phyloP scores from a whole-genome alignment of 2,329 filamentous ascomycete species.

The Cytospora schulzeri region DNA sequence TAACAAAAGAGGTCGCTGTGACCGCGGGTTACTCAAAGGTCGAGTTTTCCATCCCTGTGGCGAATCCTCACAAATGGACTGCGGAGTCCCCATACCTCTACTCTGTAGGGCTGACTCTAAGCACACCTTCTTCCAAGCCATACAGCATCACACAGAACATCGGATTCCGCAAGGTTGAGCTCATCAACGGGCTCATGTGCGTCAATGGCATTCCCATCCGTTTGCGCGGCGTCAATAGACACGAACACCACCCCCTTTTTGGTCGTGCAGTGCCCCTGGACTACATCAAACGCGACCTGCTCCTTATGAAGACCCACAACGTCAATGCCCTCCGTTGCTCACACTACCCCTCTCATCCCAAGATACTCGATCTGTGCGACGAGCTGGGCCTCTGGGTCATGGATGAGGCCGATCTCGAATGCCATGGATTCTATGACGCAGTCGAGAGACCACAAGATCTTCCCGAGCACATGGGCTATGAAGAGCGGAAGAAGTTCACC shows the following conservation, averaged over 20 bases:
- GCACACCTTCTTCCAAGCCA: conserved; percentile 27
- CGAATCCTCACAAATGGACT: conserved; percentile 66
- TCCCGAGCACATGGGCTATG: conserved; percentile 59
- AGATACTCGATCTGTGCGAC: conserved; percentile 62
- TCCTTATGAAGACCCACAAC: conserved; percentile 71
- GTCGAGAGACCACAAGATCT: conserved; percentile 54
- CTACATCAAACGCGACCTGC: conserved; percentile 62
- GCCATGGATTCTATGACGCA: conserved; percentile 56
- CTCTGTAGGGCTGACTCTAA: conserved; percentile 49
- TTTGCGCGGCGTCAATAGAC: conserved; percentile 67
- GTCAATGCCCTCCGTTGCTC: conserved; percentile 71
- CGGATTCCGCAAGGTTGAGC: conserved; percentile 66
- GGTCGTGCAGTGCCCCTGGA: conserved; percentile 66
- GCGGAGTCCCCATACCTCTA: conserved; percentile 68
- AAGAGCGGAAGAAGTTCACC: conserved; percentile 60
- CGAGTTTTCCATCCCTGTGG: conserved; percentile 49
- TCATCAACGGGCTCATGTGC: conserved; percentile 59
- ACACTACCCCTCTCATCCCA: conserved; percentile 67
- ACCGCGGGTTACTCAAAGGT: conserved; percentile 36
- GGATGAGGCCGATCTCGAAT: conserved; percentile 54
- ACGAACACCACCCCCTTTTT: conserved; percentile 68
- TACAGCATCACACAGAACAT: conserved; percentile 55
- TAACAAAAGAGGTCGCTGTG: conserved; percentile 34
- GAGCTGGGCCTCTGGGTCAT: conserved; percentile 67
- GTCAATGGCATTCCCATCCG: conserved; percentile 65